Percentiles rank a stretch among this genome's conserved stretches.
Evolutionary conservation across 345 rosid species (phyloP).

Genomic region (Eucalyptus tenuipes): DNA sequence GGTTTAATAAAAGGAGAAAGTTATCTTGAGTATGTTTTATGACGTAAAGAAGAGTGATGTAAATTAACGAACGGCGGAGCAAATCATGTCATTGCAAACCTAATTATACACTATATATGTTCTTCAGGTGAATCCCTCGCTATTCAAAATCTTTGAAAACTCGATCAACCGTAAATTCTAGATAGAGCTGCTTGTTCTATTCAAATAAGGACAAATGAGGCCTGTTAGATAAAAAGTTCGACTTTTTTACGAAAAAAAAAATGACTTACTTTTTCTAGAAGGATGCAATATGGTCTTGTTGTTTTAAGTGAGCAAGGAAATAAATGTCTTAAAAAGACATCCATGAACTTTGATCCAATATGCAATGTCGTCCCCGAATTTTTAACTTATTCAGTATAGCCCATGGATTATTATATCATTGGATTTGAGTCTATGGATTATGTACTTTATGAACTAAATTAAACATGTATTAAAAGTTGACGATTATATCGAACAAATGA

Average conservation of each 20-base stretch:
- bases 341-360: accelerated
- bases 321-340: not conserved
- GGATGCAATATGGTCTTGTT: not conserved
- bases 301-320: not conserved
- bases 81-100: not conserved
- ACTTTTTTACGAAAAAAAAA: not conserved
- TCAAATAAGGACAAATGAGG: not conserved
- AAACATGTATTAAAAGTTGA: not conserved
- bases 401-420: not conserved
- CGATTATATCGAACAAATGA: accelerated
- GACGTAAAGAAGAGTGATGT: not conserved
- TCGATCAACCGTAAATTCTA: not conserved
- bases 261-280: not conserved
- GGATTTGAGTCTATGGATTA: not conserved
- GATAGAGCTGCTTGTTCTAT: not conserved
- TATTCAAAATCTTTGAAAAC: not conserved
- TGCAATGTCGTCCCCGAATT: accelerated
- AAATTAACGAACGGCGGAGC: not conserved
- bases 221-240: not conserved
- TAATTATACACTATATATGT: not conserved
- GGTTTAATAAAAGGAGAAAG: not conserved
- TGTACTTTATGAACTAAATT: not conserved
- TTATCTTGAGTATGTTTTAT: not conserved
- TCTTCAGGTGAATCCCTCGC: not conserved
- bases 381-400: not conserved